phyloP scores from a whole-genome alignment of 371 early-diverging fungal species.

The Thermomucor indicae-seudaticae region DNA sequence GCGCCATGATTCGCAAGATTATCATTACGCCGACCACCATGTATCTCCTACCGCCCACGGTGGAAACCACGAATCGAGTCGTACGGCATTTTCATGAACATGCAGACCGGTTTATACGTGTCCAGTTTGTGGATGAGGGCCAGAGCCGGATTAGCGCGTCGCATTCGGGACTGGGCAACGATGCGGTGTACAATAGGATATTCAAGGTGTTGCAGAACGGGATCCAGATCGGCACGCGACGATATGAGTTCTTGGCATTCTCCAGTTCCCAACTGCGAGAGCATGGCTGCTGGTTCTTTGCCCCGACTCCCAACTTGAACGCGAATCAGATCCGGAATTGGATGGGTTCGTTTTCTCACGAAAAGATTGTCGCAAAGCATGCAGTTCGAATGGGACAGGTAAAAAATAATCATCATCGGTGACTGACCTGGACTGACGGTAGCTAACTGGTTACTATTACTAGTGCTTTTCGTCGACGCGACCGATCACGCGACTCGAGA shows the following conservation, averaged over 20 bases:
- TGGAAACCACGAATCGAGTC: slow-evolving; percentile 60
- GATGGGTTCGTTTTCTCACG: slow-evolving; percentile 67
- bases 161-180: slow-evolving; percentile 9
- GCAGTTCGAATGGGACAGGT: slow-evolving; percentile 63
- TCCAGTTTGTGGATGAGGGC: slow-evolving; percentile 70
- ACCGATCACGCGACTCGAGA: slow-evolving; percentile 23
- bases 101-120: slow-evolving; percentile 61
- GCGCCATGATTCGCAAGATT: slow-evolving; percentile 15
- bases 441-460: not conserved
- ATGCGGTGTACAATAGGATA: slow-evolving; percentile 37
- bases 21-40: slow-evolving; percentile 59
- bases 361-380: slow-evolving; percentile 59
- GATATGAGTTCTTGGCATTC: slow-evolving; percentile 68
- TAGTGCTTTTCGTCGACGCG: slow-evolving; percentile 56
- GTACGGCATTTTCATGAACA: slow-evolving; percentile 43
- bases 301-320: slow-evolving; percentile 21
- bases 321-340: slow-evolving; percentile 46
- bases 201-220: slow-evolving; percentile 47
- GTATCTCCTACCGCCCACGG: slow-evolving; percentile 43
- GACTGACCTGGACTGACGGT: not conserved
- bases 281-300: slow-evolving; percentile 76
- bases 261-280: slow-evolving; percentile 58
- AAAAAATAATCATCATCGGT: no score
- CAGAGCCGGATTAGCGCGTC: slow-evolving; percentile 20
- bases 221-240: slow-evolving; percentile 47